These are phyloP conservation scores for Peronosclerospora sorghi DNA, from an alignment of 352 stramenopile species.

Conservation along the genomic window DNA sequence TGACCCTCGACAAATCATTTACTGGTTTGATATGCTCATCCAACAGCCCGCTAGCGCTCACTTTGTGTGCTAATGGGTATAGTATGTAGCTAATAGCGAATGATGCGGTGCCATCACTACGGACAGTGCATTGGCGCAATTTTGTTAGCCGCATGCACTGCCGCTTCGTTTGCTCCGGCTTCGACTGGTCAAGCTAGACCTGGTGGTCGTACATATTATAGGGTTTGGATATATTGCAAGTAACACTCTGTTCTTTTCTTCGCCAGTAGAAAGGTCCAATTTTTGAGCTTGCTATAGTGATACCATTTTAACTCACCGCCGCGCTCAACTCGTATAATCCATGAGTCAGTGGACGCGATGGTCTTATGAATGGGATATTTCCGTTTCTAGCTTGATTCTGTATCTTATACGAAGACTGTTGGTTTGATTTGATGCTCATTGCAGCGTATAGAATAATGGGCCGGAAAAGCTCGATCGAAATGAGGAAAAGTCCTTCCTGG, in stretches of 20 bases:
- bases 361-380: slow-evolving; percentile 70
- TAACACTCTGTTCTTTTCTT: slow-evolving; percentile 84
- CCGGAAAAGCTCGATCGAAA: too few relatives aligned
- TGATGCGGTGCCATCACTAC: slow-evolving; percentile 12
- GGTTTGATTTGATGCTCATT: too few relatives aligned
- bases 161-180: slow-evolving; percentile 17
- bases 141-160: slow-evolving; percentile 21
- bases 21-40: too few relatives aligned
- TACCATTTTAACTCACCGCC: slow-evolving; percentile 63
- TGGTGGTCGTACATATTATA: slow-evolving; percentile 29
- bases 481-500: slow-evolving; percentile 68
- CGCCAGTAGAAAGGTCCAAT: slow-evolving; percentile 69
- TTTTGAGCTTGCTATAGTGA: slow-evolving; percentile 79
- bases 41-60: slow-evolving; percentile 51
- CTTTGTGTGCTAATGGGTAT: slow-evolving; percentile 56
- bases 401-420: too few relatives aligned
- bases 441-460: too few relatives aligned
- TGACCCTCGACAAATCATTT: too few relatives aligned
- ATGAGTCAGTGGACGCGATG: slow-evolving; percentile 46
- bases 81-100: slow-evolving; percentile 64
- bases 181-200: slow-evolving; percentile 7
- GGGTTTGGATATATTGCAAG: slow-evolving; percentile 31
- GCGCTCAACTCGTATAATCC: slow-evolving; percentile 35
- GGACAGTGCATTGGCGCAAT: slow-evolving; percentile 21
- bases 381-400: too few relatives aligned